These are phyloP conservation scores for Thraustotheca clavata DNA, from an alignment of 352 stramenopile genomes.

Conservation along the genomic window DNA sequence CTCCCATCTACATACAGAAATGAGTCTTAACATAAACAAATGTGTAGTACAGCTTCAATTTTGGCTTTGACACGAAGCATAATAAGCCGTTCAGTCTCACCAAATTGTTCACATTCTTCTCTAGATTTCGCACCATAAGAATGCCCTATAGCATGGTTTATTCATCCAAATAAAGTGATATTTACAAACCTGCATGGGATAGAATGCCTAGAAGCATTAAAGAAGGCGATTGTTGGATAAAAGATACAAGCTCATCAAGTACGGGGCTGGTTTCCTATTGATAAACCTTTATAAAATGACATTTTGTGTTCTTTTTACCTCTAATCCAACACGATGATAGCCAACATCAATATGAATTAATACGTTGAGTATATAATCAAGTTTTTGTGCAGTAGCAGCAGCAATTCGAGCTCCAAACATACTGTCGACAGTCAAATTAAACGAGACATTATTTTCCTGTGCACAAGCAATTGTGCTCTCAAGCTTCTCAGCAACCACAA, in stretches of 20 bases:
- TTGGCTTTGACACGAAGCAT: conserved; percentile 55
- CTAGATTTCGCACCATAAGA: conserved; percentile 44
- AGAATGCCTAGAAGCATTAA: conserved; percentile 52
- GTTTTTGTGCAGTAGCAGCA: conserved; percentile 37
- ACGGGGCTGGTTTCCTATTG: conserved; percentile 34
- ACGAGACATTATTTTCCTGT: conserved; percentile 37
- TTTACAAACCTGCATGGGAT: conserved; percentile 39
- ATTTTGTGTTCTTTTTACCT: conserved; percentile 13
- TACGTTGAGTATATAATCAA: conserved; percentile 37
- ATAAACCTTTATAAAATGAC: background rate
- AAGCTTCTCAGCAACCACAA: conserved; percentile 52
- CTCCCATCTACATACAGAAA: conserved; percentile 25
- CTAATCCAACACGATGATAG: conserved; percentile 64
- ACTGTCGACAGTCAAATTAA: conserved; percentile 58
- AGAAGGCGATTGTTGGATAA: conserved; percentile 39
- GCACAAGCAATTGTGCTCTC: conserved; percentile 39
- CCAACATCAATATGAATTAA: conserved; percentile 67
- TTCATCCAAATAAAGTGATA: background rate
- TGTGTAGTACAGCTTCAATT: conserved; percentile 31
- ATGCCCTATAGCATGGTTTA: conserved; percentile 30
- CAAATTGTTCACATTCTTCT: conserved; percentile 40
- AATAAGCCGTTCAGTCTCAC: conserved; percentile 46
- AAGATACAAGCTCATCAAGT: conserved; percentile 39
- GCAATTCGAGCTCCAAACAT: conserved; percentile 39
- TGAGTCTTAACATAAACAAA: background rate